Evolutionary conservation across 2,329 filamentous ascomycete species (phyloP).

Genomic region (Fusarium sp.): DNA sequence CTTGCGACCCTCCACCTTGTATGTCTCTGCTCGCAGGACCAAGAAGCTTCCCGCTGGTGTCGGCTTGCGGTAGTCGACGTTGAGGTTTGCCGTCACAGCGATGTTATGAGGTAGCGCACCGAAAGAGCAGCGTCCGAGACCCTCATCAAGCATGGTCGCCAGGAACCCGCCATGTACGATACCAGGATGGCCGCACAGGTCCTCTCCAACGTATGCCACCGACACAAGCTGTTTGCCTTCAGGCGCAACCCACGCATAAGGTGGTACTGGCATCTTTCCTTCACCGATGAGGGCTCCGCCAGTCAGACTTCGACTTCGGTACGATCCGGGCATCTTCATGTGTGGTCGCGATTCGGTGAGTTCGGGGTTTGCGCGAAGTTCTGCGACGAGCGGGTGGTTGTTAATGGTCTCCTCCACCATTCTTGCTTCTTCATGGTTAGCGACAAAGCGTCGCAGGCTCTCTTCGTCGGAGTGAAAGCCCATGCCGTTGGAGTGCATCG

Average conservation of each 20-base stretch:
- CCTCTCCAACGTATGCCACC: conserved; percentile 79
- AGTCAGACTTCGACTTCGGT: conserved; percentile 82
- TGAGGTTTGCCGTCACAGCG: conserved; percentile 87
- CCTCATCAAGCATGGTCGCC: conserved; percentile 93
- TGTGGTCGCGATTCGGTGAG: conserved; percentile 85
- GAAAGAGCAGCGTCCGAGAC: conserved; percentile 88
- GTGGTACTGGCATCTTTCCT: conserved; percentile 82
- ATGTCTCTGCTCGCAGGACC: conserved; percentile 82
- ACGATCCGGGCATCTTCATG: conserved; percentile 79
- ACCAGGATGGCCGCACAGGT: conserved; percentile 88
- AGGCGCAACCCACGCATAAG: conserved; percentile 78
- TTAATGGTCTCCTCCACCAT: conserved; percentile 80
- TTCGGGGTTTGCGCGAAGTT: conserved; percentile 72
- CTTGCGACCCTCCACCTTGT: conserved; percentile 90
- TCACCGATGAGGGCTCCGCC: conserved; percentile 81
- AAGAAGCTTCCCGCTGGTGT: conserved; percentile 79
- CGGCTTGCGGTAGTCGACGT: conserved; percentile 83
- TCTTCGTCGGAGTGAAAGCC: conserved; percentile 71
- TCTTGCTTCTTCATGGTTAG: conserved; percentile 62
- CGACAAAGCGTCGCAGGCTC: conserved; percentile 73
- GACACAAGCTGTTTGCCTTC: conserved; percentile 76
- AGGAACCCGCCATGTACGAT: conserved; percentile 91
- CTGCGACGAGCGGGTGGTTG: conserved; percentile 77
- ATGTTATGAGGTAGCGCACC: conserved; percentile 86
- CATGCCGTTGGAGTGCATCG: conserved; percentile 50